Base-by-base conservation (phyloP, 495 filamentous ascomycete species). In the Xylaria nigripes region DNA sequence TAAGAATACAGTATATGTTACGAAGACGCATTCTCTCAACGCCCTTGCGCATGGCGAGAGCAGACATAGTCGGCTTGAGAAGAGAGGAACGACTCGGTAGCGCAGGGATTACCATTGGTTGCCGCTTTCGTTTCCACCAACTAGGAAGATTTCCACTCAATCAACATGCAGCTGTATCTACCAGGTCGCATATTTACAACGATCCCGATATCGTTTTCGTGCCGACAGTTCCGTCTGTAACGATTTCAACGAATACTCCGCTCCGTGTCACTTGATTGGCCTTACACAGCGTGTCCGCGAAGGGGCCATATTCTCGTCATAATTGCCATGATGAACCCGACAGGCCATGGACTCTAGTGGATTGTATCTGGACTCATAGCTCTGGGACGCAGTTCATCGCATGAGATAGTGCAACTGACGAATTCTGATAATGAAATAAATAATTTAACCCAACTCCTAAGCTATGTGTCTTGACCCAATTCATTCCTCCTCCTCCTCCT, bases 311-410 rank as follows among this genome's bases (percentile, higher is more conserved):
- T 46, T 46, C 32, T 27, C 13, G 29, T 23, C 32, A 36, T 44
- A 6, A 46, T 46, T 54, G 51, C 46, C 25, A 48, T 48, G 44
- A 54, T 54, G 36, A 43, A 54, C 30, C n/a, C 41, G 38, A 45
- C 38, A 45, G n/a, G 49, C 21, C 9, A 55, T 36, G 16, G 29
- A 18, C 21, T 23, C 23, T 30, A 7, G 12, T 3, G 45, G 34
- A 30, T 6, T 18, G 22, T 36, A 34, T 18, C 24, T 18, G 43
- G 18, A 47, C 23, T 29, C 29, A 30, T 19, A 23, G 21, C 45
- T 12, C 25, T 40, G 36, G 36, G 15, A 19, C 36, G 15, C n/a
- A 16, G 36, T n/a, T 16, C n/a, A 16, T 40, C n/a, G 8, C 9
- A 40, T 18, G 36, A 40, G 12, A 40, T 6, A 40, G n/a, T n/a